Evolutionary conservation across 768 basidiomycete genomes (phyloP), one percentile per base, ranked within the genome.

Genomic region (Panaeolus papilionaceus): DNA sequence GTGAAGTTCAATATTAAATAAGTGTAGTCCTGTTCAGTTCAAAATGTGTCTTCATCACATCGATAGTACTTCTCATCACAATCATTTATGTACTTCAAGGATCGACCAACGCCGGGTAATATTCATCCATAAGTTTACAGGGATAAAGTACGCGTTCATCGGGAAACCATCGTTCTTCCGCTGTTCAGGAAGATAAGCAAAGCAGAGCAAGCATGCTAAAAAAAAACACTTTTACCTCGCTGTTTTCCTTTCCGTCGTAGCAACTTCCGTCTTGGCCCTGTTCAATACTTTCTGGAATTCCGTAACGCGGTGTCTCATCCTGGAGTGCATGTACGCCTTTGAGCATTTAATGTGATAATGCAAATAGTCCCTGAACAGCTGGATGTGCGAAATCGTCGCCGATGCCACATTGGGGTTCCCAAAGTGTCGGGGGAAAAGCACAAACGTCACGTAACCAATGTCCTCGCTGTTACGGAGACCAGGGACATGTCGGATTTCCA

Each of bases 331-430:
- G 81, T 99, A 99, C 0, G 97, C 98, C 79, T 98, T 98, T 64
- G 92, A 96, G 77, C 95, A 96, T 75, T 97, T 99, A 86, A 99
- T 98, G 76, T 99, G 97, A 79, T 99, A 99, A 80, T 99, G 98
- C n/a, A 99, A 84, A 76, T 98, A 98, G 79, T 98, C 95, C 66
- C 98, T 89, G 92, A 99, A 99, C 28, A 97, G 83, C 77, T 98
- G 95, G 74, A 99, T 93, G 73, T 95, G 95, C 37, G 95, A 96
- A 76, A 98, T 98, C 14, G 95, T 96, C 44, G 84, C 82, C 2
- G 87, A 83, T 14, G 95, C 92, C 20, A 87, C 82, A 20, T 83
- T 78, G 2, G 88, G 83, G 72, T 89, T 92, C 68, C 86, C 78
- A 78, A 98, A 98, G 83, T 99, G 98, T 51, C 95, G 94, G 28